These are phyloP conservation scores for Ophiocordyceps camponoti-saundersi DNA, from an alignment of 2,329 filamentous ascomycete species.

Conservation along the genomic window DNA sequence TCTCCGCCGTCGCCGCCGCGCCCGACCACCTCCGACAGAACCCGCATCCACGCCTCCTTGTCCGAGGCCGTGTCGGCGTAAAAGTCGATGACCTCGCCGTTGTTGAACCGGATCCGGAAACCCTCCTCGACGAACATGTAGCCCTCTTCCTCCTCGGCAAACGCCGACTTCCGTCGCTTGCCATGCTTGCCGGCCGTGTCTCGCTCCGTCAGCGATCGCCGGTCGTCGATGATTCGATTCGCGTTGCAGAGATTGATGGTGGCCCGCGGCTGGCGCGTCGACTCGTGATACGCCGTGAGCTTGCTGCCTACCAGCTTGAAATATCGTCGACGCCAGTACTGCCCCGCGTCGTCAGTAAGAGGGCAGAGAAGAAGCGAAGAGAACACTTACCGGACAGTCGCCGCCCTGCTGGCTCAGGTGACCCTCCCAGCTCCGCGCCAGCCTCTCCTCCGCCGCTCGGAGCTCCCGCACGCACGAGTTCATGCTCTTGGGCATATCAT, in stretches of 20 bases:
- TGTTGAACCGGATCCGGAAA: constrained; percentile 96
- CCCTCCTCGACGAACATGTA: constrained; percentile 99
- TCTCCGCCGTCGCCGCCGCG: constrained; percentile 34
- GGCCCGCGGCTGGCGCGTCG: constrained; percentile 83
- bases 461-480: constrained; percentile 89
- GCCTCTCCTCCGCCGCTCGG: constrained; percentile 70
- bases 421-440: constrained; percentile 68
- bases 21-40: constrained; percentile 55
- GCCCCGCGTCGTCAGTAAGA: constrained; percentile 1
- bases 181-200: constrained; percentile 63
- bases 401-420: constrained; percentile 91
- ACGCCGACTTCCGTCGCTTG: constrained; percentile 77
- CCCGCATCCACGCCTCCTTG: constrained; percentile 91
- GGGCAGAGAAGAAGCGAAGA: neutral
- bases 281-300: constrained; percentile 89
- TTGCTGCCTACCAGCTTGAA: constrained; percentile 88
- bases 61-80: constrained; percentile 79
- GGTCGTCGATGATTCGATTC: constrained; percentile 84
- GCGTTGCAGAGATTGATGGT: constrained; percentile 95
- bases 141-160: constrained; percentile 94
- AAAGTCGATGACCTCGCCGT: constrained; percentile 96
- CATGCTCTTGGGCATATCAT: constrained; percentile 99
- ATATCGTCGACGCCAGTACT: constrained; percentile 97
- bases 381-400: constrained; percentile 80
- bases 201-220: constrained; percentile 64